A percentile compares a stretch with the other conserved stretches of the same genome.
Evolutionary conservation across 495 filamentous ascomycete genomes (phyloP).

Genomic region (Talaromyces nanjingensis): DNA sequence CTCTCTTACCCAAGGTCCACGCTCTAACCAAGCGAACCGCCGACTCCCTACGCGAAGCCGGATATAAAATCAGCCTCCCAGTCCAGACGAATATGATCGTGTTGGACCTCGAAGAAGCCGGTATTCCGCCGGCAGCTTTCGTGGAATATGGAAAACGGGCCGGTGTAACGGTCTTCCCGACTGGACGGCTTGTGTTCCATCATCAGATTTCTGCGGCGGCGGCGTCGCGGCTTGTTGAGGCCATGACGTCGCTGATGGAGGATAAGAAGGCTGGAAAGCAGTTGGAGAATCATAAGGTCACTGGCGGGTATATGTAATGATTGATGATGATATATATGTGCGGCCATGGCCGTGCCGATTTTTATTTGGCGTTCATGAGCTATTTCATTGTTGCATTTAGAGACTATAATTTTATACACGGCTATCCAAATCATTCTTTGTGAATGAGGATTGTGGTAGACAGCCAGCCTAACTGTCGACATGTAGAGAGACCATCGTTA

Average conservation of each 20-base stretch:
- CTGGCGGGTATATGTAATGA: slow-evolving; percentile 8
- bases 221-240: slow-evolving; percentile 8
- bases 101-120: slow-evolving; percentile 53
- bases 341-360: not conserved
- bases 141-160: slow-evolving; percentile 41
- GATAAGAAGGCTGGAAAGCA: slow-evolving; percentile 8
- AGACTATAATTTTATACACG: not conserved
- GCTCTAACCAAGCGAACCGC: slow-evolving; percentile 11
- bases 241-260: slow-evolving; percentile 10
- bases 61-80: slow-evolving; percentile 51
- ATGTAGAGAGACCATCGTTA: not conserved
- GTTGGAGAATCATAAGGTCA: slow-evolving; percentile 9
- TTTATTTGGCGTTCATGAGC: not conserved
- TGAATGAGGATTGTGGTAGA: too few relatives aligned
- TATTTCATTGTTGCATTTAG: not conserved
- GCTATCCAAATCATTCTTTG: not conserved
- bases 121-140: slow-evolving; percentile 36
- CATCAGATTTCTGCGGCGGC: slow-evolving; percentile 15
- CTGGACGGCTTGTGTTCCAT: slow-evolving; percentile 17
- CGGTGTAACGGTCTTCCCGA: slow-evolving; percentile 43
- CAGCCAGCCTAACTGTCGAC: not conserved
- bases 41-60: slow-evolving; percentile 18
- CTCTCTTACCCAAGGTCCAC: slow-evolving; percentile 12
- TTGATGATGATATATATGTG: slow-evolving; percentile 1
- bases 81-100: slow-evolving; percentile 81